These are phyloP conservation scores for Amanita rubescens DNA, from an alignment of 768 basidiomycete species.

Conservation along the genomic window DNA sequence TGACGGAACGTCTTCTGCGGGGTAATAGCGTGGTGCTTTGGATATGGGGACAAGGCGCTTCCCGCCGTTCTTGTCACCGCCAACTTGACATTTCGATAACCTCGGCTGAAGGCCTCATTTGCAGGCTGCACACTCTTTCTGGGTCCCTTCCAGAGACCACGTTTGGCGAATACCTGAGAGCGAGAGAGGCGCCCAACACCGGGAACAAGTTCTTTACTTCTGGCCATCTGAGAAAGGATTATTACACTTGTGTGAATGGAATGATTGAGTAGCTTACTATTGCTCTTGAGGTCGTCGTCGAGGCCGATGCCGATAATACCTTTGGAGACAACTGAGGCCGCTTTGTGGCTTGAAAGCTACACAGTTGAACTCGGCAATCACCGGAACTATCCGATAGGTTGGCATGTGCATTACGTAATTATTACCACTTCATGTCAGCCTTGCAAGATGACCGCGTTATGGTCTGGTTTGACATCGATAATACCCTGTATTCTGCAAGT, in stretches of 20 bases:
- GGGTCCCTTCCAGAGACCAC: slow-evolving; percentile 77
- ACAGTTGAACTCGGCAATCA: slow-evolving; percentile 32
- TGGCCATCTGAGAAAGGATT: slow-evolving; percentile 58
- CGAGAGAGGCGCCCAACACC: slow-evolving; percentile 79
- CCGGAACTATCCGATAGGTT: slow-evolving; percentile 28
- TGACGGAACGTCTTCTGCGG: slow-evolving; percentile 88
- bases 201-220: slow-evolving; percentile 78
- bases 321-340: slow-evolving; percentile 22
- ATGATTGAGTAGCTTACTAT: slow-evolving; percentile 27
- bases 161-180: slow-evolving; percentile 72
- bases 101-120: slow-evolving; percentile 47
- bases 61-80: slow-evolving; percentile 86
- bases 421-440: too few species aligned
- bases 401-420: background rate
- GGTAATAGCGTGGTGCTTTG: slow-evolving; percentile 89
- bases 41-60: slow-evolving; percentile 80
- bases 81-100: slow-evolving; percentile 75
- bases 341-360: slow-evolving; percentile 39
- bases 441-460: slow-evolving; percentile 59
- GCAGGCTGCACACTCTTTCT: slow-evolving; percentile 72
- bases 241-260: slow-evolving; percentile 10
- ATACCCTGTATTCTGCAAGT: slow-evolving; percentile 77
- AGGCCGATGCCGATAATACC: slow-evolving; percentile 39
- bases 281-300: slow-evolving; percentile 47
- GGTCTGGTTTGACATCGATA: slow-evolving; percentile 84